Percentiles rank a stretch among this genome's conserved stretches.
These are phyloP conservation scores for Penicillium ucsense DNA, from an alignment of 495 filamentous ascomycete species.

Conservation along the genomic window DNA sequence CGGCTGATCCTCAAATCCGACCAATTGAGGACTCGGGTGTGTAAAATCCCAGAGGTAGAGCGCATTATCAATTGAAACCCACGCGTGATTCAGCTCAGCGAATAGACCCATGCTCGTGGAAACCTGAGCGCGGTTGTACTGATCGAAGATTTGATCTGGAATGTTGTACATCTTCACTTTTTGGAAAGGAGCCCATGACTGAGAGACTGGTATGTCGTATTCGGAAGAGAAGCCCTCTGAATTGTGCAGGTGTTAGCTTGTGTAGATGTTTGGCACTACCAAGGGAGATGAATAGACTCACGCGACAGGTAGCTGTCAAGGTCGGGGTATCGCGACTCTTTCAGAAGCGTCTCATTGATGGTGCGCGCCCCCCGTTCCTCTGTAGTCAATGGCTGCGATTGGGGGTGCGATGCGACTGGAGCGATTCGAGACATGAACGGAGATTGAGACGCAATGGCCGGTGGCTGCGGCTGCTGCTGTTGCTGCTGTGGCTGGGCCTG, in stretches of 20 bases:
- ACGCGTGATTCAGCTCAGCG: conserved; percentile 85
- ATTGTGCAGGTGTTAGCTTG: neutral
- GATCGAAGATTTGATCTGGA: conserved; percentile 79
- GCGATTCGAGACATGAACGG: conserved; percentile 27
- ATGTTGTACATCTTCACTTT: conserved; percentile 72
- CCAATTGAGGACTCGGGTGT: conserved; percentile 71
- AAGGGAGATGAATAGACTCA: conserved; percentile 38
- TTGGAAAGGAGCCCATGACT: conserved; percentile 84
- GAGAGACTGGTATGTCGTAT: conserved; percentile 61
- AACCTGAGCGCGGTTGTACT: conserved; percentile 75
- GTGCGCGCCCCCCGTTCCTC: conserved; percentile 71
- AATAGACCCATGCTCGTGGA: conserved; percentile 88
- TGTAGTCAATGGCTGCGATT: conserved; percentile 43
- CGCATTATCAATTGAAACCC: conserved; percentile 90
- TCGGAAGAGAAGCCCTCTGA: conserved; percentile 80
- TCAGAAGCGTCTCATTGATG: conserved; percentile 67
- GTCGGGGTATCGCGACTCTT: conserved; percentile 76
- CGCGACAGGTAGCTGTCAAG: conserved; percentile 83
- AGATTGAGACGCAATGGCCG: conserved; percentile 10
- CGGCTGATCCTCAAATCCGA: conserved; percentile 82
- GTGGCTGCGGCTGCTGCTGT: conserved; percentile 18
- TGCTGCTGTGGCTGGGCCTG: conserved; percentile 1
- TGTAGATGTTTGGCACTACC: neutral
- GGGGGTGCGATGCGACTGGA: conserved; percentile 24
- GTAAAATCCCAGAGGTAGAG: conserved; percentile 98